A percentile compares a stretch with the other conserved stretches of the same genome.
These are phyloP conservation scores for Dryas alaskensis DNA, from an alignment of 306 rosid genomes.

Conservation along the genomic window DNA sequence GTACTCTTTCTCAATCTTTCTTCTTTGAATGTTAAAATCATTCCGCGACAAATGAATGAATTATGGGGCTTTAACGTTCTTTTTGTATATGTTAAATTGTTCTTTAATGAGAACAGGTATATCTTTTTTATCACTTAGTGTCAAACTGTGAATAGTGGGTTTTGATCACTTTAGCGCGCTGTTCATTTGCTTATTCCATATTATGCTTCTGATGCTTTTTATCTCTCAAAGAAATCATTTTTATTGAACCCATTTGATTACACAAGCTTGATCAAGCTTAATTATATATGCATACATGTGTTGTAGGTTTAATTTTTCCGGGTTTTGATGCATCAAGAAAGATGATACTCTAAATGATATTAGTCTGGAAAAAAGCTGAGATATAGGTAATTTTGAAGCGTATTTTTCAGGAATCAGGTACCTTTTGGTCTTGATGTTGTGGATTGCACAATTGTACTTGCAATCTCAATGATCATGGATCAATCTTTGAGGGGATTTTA, in stretches of 20 bases:
- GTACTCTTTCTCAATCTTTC: not conserved
- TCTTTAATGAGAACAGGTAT: not conserved
- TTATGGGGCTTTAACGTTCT: not conserved
- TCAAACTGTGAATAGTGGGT: not conserved
- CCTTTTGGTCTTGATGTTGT: constrained; percentile 15
- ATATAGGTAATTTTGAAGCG: not conserved
- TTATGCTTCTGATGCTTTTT: constrained; percentile 6
- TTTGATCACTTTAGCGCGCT: not conserved
- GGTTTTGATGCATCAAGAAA: constrained; percentile 4
- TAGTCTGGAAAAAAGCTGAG: not conserved
- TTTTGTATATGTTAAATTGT: not conserved
- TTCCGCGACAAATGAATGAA: not conserved
- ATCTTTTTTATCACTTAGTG: not conserved
- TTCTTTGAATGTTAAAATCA: not conserved
- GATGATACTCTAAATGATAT: not conserved
- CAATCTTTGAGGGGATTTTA: constrained; percentile 16
- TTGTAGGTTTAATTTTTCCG: constrained; percentile 9
- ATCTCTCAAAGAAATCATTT: not conserved
- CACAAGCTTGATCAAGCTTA: not conserved
- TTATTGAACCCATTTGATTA: not conserved
- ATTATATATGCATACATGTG: not conserved
- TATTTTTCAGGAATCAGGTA: not conserved
- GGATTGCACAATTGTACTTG: constrained; percentile 7
- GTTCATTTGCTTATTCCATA: not conserved
- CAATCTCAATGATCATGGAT: constrained; percentile 25